Base-by-base conservation (phyloP, 257 asterid species). In the Thymus mandschuricus region DNA sequence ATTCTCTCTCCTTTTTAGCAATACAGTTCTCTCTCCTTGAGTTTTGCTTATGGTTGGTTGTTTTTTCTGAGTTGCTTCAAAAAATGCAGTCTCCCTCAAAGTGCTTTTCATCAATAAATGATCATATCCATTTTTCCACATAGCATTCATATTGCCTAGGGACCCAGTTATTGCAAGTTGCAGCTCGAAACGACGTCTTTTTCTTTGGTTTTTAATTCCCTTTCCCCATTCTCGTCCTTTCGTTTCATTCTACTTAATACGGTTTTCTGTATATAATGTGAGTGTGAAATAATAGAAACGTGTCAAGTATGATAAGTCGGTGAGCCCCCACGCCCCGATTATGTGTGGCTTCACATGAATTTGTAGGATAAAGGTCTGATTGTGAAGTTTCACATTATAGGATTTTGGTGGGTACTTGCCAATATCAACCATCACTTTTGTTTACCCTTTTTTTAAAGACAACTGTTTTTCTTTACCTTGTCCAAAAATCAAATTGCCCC, bases 291-390 rank as follows among this genome's bases (percentile, higher is more conserved):
- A 21, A 0, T 21, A 21, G 21, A 21, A 21, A 21, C 21, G 21
- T 21, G 21, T 21, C 21, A 21, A 21, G 0, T 21, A 21, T 40
- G 33, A 50, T 40, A 31, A 55, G 21, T 8, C 45, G 66, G 79
- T 72, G 84, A 46, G 79, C 64, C 79, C 79, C 76, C 71, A 40
- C 80, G 3, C 55, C 48, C 27, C 59, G 54, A 59, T 13, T 64
- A 41, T 41, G 44, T 10, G 58, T 58, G 70, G 38, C 45, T 44
- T 70, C 75, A 77, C 82, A 74, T 70, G 82, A 60, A 38, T 70
- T 21, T 66, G 80, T 77, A 35, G 74, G 76, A 49, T 10, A 60
- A 38, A 57, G 74, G 74, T 41, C 70, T 76, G 75, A 60, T 63
- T 49, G 68, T 50, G 46, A 75, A 73, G 68, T 66, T 58, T 66